phyloP scores from a whole-genome alignment of 768 basidiomycete genomes.

The Trametes villosa region DNA sequence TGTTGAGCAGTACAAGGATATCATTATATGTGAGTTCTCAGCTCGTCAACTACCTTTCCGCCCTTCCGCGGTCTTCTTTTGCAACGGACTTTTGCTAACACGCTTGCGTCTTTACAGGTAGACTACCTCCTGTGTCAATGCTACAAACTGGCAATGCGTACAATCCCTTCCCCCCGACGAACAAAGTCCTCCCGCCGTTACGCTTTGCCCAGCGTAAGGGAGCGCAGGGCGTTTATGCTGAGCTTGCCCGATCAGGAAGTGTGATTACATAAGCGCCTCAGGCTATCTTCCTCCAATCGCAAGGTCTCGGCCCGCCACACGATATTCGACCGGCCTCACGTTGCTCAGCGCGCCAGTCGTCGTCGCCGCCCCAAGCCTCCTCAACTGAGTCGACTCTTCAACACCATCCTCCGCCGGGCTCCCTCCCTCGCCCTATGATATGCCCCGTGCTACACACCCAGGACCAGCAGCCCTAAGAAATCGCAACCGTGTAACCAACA shows the following conservation, averaged over 20 bases:
- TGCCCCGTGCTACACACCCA: conserved; percentile 82
- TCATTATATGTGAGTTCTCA: not conserved
- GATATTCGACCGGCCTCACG: conserved; percentile 31
- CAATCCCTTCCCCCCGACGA: not conserved
- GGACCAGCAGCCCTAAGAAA: conserved; percentile 81
- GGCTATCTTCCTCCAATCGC: conserved; percentile 11
- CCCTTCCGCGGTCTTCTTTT: not conserved
- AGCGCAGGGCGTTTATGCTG: not conserved
- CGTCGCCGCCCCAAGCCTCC: conserved; percentile 36
- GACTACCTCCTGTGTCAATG: not conserved
- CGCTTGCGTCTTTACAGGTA: not conserved
- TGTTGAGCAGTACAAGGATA: not conserved
- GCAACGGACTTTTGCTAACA: not conserved
- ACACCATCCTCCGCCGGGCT: conserved; percentile 32
- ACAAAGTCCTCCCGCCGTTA: too few relatives aligned
- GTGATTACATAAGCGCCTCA: conserved; percentile 19
- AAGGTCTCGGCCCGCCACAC: conserved; percentile 26
- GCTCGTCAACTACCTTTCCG: not conserved
- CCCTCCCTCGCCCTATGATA: conserved; percentile 71
- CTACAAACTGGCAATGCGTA: not conserved
- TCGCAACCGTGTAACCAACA: conserved; percentile 91
- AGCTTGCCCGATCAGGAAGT: conserved; percentile 5
- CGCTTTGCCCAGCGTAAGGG: not conserved
- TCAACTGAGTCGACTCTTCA: conserved; percentile 25
- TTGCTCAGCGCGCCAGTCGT: conserved; percentile 32